Base-by-base conservation (phyloP, 2,329 filamentous ascomycete species). In the Orbilia brochopaga region DNA sequence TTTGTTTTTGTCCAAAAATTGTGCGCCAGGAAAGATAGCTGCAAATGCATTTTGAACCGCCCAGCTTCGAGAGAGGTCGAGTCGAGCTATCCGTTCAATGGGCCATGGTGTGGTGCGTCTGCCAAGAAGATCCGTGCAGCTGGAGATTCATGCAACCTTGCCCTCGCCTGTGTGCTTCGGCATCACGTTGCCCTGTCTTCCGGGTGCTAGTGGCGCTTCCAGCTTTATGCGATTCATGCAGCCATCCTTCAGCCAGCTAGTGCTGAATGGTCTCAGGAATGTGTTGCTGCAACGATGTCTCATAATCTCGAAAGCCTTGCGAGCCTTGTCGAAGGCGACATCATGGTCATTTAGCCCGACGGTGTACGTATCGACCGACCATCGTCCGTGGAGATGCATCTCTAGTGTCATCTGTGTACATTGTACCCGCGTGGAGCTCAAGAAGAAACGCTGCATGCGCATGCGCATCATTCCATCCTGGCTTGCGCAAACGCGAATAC, bases 191-290 rank as follows among this genome's bases (percentile, higher is more conserved):
- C 56, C 48, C 57, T 37, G 15, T 37, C 42, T 44, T 53, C 53
- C 66, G 11, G 51, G 50, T 61, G 44, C 46, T 32, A 19, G n/a
- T 37, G 66, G 66, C 66, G 66, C 66, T 70, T 70, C 35, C 46
- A 55, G 50, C 15, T 53, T 70, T 46, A 70, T 70, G 66, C 66
- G 66, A 30, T 59, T 40, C 37, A 37, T 50, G 32, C 32, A 48
- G 51, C 42, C 50, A 35, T 40, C 24, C 57, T 35, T 62, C 51
- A 58, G 37, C 37, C 37, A 6, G 37, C 13, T 17, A 8, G 62
- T 24, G 1, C 19, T 15, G 17, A 42, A 42, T 48, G 5, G 32
- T 17, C n/a, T 27, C 19, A 21, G 37, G 59, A 59, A 50, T 70
- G 66, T 63, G 66, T 70, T 70, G 66, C 53, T 48, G 40, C 40